Conservation (phyloP, 257 asterid species). For the Agastache rugosa region DNA sequence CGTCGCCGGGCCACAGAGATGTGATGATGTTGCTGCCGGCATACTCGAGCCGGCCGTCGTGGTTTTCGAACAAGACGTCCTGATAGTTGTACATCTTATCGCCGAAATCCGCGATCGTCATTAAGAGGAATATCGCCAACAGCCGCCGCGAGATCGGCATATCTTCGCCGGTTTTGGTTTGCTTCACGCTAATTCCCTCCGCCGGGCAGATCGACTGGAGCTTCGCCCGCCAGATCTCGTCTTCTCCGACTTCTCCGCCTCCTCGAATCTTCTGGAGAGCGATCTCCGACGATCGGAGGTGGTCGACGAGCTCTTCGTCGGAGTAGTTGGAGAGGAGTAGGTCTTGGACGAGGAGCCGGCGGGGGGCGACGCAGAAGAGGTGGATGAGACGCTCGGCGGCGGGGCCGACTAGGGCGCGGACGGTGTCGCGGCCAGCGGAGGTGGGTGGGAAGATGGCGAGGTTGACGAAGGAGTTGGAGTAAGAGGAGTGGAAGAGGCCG, state of each 20-base stretch:
- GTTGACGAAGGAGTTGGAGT: slow-evolving; percentile 88
- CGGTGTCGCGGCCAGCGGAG: slow-evolving; percentile 66
- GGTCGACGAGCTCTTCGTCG: slow-evolving; percentile 67
- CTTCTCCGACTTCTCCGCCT: slow-evolving; percentile 35
- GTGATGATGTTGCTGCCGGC: slow-evolving; percentile 51
- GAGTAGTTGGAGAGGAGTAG: slow-evolving; percentile 60
- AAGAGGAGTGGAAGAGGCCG: slow-evolving; percentile 93
- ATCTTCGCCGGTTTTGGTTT: slow-evolving; percentile 84
- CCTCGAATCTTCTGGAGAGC: slow-evolving; percentile 38
- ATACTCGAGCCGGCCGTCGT: slow-evolving; percentile 66
- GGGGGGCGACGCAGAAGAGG: slow-evolving; percentile 83
- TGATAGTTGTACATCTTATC: slow-evolving; percentile 80
- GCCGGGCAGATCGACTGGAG: slow-evolving; percentile 61
- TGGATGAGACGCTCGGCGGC: slow-evolving; percentile 76
- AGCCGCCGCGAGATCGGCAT: slow-evolving; percentile 66
- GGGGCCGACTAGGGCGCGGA: slow-evolving; percentile 71
- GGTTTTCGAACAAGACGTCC: slow-evolving; percentile 69
- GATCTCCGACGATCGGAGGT: slow-evolving; percentile 58
- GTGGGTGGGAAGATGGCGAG: slow-evolving; percentile 90
- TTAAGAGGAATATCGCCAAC: slow-evolving; percentile 66
- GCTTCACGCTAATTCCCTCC: slow-evolving; percentile 64
- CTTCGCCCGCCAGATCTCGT: slow-evolving; percentile 72
- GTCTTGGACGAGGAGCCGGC: slow-evolving; percentile 69
- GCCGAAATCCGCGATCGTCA: slow-evolving; percentile 90
- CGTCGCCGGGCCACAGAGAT: slow-evolving; percentile 85